Evolutionary conservation across 2,329 filamentous ascomycete genomes (phyloP), one percentile per base, ranked within the genome.

Genomic region (Aspergillus sp.): DNA sequence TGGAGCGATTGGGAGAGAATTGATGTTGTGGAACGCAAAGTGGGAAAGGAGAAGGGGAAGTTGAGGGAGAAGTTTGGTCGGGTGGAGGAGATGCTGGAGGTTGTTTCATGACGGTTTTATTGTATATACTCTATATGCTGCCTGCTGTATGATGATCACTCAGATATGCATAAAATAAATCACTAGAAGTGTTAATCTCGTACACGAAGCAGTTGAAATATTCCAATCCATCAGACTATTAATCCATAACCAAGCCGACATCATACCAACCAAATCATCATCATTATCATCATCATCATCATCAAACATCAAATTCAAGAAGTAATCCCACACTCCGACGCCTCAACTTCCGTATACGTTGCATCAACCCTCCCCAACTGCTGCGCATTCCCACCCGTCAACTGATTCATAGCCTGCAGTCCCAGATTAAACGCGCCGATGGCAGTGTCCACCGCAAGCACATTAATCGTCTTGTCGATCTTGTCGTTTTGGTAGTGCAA

Each of bases 1-100:
- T 98, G 93, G 93, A 68, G 80, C 20, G 87, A 94, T 56, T 98
- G 93, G 93, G 74, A 82, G 66, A 82, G 73, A 53, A 96, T 98
- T 53, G 90, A 98, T 67, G 68, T 70, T n/a, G 83, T 77, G 3
- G 93, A 98, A 69, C 81, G 75, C 58, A 73, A 80, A 48, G 78
- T 76, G 43, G 93, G 93, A 0, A 68, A 74, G 50, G 64, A 64
- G 42, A 76, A 71, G 45, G 90, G 90, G 0, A 97, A 95, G 67
- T 79, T 83, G 59, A 80, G 93, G 55, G 88, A 91, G 67, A 85
- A 85, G 64, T 77, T 83, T 57, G 68, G 65, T 6, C 73, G 70
- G 48, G 74, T 82, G 0, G 66, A 70, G 41, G 79, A 83, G 50
- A 84, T 85, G 81, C 57, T 84, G 43, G 61, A 69, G 19, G 71